phyloP scores from a whole-genome alignment of 2,329 filamentous ascomycete genomes.

The Verticillium tricorpus region DNA sequence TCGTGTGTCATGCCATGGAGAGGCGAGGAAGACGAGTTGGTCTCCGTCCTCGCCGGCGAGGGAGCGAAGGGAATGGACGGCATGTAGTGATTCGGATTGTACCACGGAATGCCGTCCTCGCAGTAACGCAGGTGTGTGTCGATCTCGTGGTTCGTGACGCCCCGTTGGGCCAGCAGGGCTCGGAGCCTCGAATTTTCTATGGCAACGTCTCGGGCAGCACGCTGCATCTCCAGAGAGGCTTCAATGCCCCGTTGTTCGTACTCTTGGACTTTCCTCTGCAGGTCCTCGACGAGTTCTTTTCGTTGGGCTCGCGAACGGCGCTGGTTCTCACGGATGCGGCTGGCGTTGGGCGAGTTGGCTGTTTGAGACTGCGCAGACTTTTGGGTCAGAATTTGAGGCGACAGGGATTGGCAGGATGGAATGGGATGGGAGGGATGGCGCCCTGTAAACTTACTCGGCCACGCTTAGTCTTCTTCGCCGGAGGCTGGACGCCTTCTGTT shows the following conservation, averaged over 20 bases:
- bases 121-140: slow-evolving; percentile 34
- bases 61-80: not conserved
- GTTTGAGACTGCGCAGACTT: not conserved
- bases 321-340: slow-evolving; percentile 46
- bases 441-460: slow-evolving; percentile 9
- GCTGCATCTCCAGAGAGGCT: slow-evolving; percentile 50
- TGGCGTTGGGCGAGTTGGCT: slow-evolving; percentile 9
- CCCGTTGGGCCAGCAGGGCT: slow-evolving; percentile 33
- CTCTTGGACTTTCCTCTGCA: slow-evolving; percentile 41
- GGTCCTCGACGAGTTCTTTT: slow-evolving; percentile 42
- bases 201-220: slow-evolving; percentile 43
- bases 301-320: slow-evolving; percentile 47
- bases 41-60: slow-evolving; percentile 1
- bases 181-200: slow-evolving; percentile 42
- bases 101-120: slow-evolving; percentile 18
- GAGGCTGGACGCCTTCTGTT: slow-evolving; percentile 2
- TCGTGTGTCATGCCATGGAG: not conserved
- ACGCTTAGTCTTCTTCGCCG: slow-evolving; percentile 13
- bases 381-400: not conserved
- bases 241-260: slow-evolving; percentile 43
- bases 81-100: not conserved
- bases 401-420: not conserved
- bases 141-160: slow-evolving; percentile 32
- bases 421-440: not conserved
- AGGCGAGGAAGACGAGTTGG: not conserved